Evolutionary conservation across 1,284 basidiomycete genomes (phyloP).

Genomic region (Wolfiporia cocos): DNA sequence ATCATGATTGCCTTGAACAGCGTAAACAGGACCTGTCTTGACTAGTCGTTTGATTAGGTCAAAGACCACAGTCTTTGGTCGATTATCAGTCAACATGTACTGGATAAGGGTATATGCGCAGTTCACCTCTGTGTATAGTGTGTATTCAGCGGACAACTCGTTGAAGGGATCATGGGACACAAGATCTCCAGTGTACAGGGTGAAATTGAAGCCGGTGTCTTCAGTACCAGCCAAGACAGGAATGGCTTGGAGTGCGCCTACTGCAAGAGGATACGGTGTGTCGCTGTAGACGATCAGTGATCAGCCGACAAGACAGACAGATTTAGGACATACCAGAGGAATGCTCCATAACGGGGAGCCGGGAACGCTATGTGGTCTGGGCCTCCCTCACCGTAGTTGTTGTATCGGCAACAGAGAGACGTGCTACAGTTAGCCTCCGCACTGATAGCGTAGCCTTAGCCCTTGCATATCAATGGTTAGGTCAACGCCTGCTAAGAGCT

Average conservation of each 20-base stretch:
- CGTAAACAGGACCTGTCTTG: slow-evolving; percentile 63
- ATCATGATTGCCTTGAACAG: slow-evolving; percentile 72
- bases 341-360: slow-evolving; percentile 66
- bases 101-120: neutral
- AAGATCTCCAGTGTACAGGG: slow-evolving; percentile 73
- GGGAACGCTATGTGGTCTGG: slow-evolving; percentile 44
- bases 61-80: slow-evolving; percentile 52
- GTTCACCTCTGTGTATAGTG: slow-evolving; percentile 49
- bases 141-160: slow-evolving; percentile 48
- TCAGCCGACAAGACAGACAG: neutral
- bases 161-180: slow-evolving; percentile 67
- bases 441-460: slow-evolving; percentile 62
- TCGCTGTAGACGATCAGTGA: slow-evolving; percentile 41
- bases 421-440: slow-evolving; percentile 71
- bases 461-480: neutral
- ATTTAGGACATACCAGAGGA: slow-evolving; percentile 39
- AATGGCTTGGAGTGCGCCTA: slow-evolving; percentile 62
- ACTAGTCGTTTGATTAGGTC: slow-evolving; percentile 58
- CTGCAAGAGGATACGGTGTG: slow-evolving; percentile 56
- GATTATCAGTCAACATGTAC: neutral
- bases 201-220: slow-evolving; percentile 55
- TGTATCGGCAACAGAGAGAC: slow-evolving; percentile 62
- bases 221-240: slow-evolving; percentile 60
- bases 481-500: no score
- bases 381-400: slow-evolving; percentile 44